A percentile compares a stretch with the other conserved stretches of the same genome.
Evolutionary conservation across 352 stramenopile genomes (phyloP).

Genomic region (Phytophthora macrochlamydospora): DNA sequence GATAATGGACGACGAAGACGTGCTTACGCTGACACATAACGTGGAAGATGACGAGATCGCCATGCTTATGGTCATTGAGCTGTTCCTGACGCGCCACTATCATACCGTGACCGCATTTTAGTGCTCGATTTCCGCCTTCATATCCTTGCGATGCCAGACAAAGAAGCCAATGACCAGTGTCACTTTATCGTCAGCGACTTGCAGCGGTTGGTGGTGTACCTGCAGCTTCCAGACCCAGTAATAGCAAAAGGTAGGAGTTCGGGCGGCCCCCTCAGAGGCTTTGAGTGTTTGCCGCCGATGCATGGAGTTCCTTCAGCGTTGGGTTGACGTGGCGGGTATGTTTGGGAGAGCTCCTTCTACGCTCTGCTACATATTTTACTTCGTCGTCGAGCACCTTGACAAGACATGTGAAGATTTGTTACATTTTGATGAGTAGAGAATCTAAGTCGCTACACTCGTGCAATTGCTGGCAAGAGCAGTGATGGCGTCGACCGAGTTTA

Average conservation of each 20-base stretch:
- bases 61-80: background rate
- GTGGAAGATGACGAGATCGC: too few relatives aligned
- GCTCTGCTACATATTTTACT: background rate
- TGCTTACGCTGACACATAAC: too few relatives aligned
- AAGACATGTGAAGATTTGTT: background rate
- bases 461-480: background rate
- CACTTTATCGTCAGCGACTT: slow-evolving; percentile 3
- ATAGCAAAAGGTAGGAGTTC: background rate
- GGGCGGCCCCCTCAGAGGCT: background rate
- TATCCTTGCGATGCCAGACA: slow-evolving; percentile 7
- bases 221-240: slow-evolving; percentile 1
- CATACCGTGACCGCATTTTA: background rate
- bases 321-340: background rate
- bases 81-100: background rate
- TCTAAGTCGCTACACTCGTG: background rate
- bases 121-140: slow-evolving; percentile 10
- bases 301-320: background rate
- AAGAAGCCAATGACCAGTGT: slow-evolving; percentile 13
- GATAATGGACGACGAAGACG: too few relatives aligned
- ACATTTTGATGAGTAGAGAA: background rate
- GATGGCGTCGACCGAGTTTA: background rate
- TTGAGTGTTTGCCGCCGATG: background rate
- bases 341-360: background rate
- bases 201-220: background rate
- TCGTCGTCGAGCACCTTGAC: background rate